Percentiles rank a stretch among this genome's conserved stretches.
Evolutionary conservation across 805 yeast species (phyloP).

Genomic region (Kluyveromyces starmeri): DNA sequence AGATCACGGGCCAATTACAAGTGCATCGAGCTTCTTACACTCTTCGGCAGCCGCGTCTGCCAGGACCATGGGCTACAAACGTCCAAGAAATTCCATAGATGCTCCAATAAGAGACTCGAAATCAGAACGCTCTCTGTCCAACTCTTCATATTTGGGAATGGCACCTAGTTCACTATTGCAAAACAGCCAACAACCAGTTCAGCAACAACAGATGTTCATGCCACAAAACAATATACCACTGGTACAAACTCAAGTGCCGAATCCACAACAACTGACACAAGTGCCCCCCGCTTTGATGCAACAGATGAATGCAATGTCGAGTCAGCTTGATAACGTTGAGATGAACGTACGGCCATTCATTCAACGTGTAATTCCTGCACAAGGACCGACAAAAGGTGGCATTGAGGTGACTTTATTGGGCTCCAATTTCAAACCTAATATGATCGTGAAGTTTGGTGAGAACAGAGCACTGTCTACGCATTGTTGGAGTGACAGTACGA

Average conservation of each 20-base stretch:
- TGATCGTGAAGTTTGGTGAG: slow-evolving; percentile 80
- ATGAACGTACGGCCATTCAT: slow-evolving; percentile 40
- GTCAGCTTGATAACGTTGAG: slow-evolving; percentile 1
- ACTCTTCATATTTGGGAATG: slow-evolving; percentile 10
- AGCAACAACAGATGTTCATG: too few species aligned
- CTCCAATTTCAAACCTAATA: slow-evolving; percentile 72
- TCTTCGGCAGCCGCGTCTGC: slow-evolving; percentile 12
- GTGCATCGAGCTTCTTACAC: slow-evolving; percentile 1
- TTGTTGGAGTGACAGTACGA: slow-evolving; percentile 93
- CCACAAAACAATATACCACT: too few species aligned
- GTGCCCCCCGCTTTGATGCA: too few species aligned
- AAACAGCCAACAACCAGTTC: slow-evolving; percentile 1
- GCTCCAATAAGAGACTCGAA: slow-evolving; percentile 7
- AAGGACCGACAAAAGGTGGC: slow-evolving; percentile 95
- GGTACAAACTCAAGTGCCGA: too few species aligned
- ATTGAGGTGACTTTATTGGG: slow-evolving; percentile 90
- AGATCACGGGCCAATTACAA: slow-evolving; percentile 2
- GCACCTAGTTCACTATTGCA: slow-evolving; percentile 1
- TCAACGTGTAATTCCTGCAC: slow-evolving; percentile 87
- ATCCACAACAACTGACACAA: too few species aligned
- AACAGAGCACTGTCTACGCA: slow-evolving; percentile 75
- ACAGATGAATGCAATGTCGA: too few species aligned
- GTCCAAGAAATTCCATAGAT: slow-evolving; percentile 13
- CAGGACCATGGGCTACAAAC: slow-evolving; percentile 12
- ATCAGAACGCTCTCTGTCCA: slow-evolving; percentile 12